Evolutionary conservation across 2,329 filamentous ascomycete species (phyloP), one percentile per base, ranked within the genome.

Genomic region (Fusarium siculi): DNA sequence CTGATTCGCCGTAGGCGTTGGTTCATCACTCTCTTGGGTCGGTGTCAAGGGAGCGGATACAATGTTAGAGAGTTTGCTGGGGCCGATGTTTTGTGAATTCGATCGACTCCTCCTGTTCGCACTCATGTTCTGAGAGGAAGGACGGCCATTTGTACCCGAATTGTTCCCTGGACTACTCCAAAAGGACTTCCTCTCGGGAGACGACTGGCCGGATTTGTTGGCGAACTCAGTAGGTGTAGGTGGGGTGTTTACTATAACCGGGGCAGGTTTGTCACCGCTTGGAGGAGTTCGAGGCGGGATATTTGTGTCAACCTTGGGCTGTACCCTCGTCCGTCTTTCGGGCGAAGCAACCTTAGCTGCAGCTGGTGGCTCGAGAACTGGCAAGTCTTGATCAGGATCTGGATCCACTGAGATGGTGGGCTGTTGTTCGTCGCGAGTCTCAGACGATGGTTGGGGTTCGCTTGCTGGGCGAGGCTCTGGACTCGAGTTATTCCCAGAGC

Each of bases 21-120:
- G 79, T 63, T 81, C 77, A 76, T 91, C 91, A 81, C 83, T 87
- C 80, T 98, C 95, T 42, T 90, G 86, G 1, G 92, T 93, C 12
- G 95, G 93, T 7, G 95, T 93, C 58, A 96, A 85, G 14, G 95
- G 92, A 21, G 89, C 90, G 61, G 89, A 87, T 72, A 91, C 91
- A 55, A 91, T 91, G 73, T 89, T 95, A 37, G 95, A 97, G 42
- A 98, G 87, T 83, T 97, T 98, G 87, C 95, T 98, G 37, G 95
- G 95, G 47, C 87, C 88, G 72, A 91, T 83, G 64, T 82, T 87
- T 68, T 81, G 82, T 70, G 87, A 89, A 78, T 84, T 84, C 85
- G 90, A 87, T 78, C 86, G 85, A 68, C 80, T 80, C 74, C 87
- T 84, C 77, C 86, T 82, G 69, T 95, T 93, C 65, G 91, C 89